These are phyloP conservation scores for Paspalum notatum DNA, from an alignment of 176 grass and related monocot genomes.

Conservation along the genomic window DNA sequence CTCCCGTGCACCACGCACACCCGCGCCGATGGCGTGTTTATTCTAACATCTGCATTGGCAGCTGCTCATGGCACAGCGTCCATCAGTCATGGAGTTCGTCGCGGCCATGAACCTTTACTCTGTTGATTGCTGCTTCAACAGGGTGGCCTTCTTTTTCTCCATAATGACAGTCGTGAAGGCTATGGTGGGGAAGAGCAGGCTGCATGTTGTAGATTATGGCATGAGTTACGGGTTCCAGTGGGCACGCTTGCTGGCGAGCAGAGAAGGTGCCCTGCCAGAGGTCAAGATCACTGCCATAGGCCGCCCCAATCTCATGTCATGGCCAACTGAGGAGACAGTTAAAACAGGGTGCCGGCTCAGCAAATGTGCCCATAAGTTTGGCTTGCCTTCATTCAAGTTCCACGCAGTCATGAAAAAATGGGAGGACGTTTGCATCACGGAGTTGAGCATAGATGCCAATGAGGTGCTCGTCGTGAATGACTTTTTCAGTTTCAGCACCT, in stretches of 20 bases:
- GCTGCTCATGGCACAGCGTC: conserved; percentile 26
- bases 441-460: conserved; percentile 34
- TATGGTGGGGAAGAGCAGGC: conserved; percentile 18
- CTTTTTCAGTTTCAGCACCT: neutral
- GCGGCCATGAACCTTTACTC: conserved; percentile 41
- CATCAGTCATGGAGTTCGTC: conserved; percentile 24
- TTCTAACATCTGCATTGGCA: conserved; percentile 39
- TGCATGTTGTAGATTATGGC: conserved; percentile 52
- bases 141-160: neutral
- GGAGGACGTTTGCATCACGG: conserved; percentile 31
- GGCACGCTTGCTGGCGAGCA: conserved; percentile 7
- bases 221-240: conserved; percentile 47
- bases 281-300: conserved; percentile 47
- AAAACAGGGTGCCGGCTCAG: conserved; percentile 40
- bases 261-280: conserved; percentile 38
- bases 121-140: conserved; percentile 37
- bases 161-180: neutral
- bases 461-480: conserved; percentile 50
- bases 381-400: conserved; percentile 43
- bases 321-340: conserved; percentile 27
- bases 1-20: too few relatives aligned
- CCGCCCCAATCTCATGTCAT: conserved; percentile 11
- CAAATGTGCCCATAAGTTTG: conserved; percentile 35
- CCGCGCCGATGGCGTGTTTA: too few relatives aligned
- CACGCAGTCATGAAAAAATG: conserved; percentile 13